phyloP scores from a whole-genome alignment of 1,139 yeast species.

The Blastobotrys malaysiensis region DNA sequence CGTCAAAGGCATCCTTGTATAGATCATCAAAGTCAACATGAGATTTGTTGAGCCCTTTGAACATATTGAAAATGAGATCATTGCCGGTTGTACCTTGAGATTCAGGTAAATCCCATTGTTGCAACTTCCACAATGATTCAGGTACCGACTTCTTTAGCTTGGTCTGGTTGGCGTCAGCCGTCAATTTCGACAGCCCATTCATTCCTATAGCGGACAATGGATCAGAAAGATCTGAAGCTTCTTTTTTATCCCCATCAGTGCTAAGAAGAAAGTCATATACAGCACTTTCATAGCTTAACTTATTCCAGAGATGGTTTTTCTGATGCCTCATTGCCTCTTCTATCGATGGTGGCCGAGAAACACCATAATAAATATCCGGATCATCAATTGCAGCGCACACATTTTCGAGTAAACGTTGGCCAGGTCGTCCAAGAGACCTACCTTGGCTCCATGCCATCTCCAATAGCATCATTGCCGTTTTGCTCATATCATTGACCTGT shows the following conservation, averaged over 20 bases:
- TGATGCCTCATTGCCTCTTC: conserved; percentile 41
- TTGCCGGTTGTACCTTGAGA: conserved; percentile 33
- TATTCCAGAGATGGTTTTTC: conserved; percentile 37
- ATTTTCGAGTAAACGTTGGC: not conserved
- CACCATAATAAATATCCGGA: conserved; percentile 56
- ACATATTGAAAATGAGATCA: conserved; percentile 43
- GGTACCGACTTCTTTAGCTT: not conserved
- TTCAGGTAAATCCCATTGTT: conserved; percentile 61
- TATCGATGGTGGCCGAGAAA: conserved; percentile 54
- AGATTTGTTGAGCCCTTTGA: conserved; percentile 40
- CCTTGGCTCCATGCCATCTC: conserved; percentile 17
- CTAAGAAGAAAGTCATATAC: conserved; percentile 38
- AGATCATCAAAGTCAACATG: not conserved
- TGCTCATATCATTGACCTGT: not conserved
- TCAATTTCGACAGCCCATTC: conserved; percentile 42
- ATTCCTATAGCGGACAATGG: conserved; percentile 46
- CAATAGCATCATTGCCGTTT: conserved; percentile 11
- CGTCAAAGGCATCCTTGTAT: not conserved
- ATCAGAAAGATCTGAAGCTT: conserved; percentile 27
- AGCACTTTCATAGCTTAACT: conserved; percentile 53
- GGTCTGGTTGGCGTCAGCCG: conserved; percentile 4
- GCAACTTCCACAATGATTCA: conserved; percentile 51
- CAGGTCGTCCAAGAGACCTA: not conserved
- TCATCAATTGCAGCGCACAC: conserved; percentile 40
- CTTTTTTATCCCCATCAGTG: conserved; percentile 5